Conservation (phyloP, 495 filamentous ascomycete species). For the Cercophora samala region DNA sequence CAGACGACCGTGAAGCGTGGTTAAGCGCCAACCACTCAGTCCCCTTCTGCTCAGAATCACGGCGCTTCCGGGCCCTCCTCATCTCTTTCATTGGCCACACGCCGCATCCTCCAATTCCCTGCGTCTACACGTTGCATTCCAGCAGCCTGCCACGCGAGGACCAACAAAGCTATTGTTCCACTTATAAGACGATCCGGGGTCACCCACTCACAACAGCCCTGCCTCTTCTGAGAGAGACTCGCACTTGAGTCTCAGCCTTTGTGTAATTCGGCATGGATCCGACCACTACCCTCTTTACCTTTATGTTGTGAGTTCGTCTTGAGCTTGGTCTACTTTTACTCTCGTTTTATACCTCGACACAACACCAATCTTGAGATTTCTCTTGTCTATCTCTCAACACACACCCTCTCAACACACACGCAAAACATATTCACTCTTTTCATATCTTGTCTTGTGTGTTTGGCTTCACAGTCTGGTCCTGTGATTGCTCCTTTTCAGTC, state of each 20-base stretch:
- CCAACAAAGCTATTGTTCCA: constrained; percentile 9
- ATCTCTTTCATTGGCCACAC: constrained; percentile 30
- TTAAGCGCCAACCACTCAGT: constrained; percentile 38
- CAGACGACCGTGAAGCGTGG: constrained; percentile 5
- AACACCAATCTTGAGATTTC: constrained; percentile 17
- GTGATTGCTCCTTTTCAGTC: constrained; percentile 18
- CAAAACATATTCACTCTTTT: constrained; percentile 4
- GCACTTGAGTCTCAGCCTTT: constrained; percentile 15
- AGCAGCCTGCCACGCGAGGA: not conserved
- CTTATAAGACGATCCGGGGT: constrained; percentile 28
- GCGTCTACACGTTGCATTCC: constrained; percentile 7
- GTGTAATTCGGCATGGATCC: constrained; percentile 50
- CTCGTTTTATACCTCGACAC: constrained; percentile 47
- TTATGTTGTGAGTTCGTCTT: constrained; percentile 61
- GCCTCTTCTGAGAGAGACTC: constrained; percentile 15
- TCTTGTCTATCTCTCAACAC: constrained; percentile 17
- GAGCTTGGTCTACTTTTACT: constrained; percentile 31
- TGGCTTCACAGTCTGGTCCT: constrained; percentile 25
- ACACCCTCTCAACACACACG: constrained; percentile 10
- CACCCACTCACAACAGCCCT: constrained; percentile 8
- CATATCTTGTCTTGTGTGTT: constrained; percentile 5
- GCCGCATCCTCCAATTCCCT: constrained; percentile 24
- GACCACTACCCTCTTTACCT: constrained; percentile 73
- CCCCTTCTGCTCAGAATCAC: constrained; percentile 26
- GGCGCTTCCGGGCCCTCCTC: constrained; percentile 34